Evolutionary conservation across 2,329 filamentous ascomycete species (phyloP).

Genomic region (Chaetomiaceae sp.): DNA sequence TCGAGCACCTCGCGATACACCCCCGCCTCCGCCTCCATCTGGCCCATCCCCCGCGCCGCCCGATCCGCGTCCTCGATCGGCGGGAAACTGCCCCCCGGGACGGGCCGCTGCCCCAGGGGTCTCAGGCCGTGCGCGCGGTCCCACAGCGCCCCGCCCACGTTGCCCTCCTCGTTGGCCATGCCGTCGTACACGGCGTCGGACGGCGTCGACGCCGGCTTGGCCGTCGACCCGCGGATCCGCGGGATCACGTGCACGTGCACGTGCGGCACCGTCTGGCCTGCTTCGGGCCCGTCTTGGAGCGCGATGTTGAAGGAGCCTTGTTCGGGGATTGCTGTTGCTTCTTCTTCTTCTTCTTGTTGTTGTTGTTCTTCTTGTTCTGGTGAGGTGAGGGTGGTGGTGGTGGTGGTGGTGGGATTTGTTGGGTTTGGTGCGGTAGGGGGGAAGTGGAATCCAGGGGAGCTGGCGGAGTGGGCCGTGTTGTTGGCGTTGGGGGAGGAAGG

Average conservation of each 20-base stretch:
- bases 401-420: constrained; percentile 19
- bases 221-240: constrained; percentile 54
- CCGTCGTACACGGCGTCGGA: constrained; percentile 74
- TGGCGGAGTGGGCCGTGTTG: background rate
- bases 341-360: background rate
- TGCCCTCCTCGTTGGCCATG: constrained; percentile 80
- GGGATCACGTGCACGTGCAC: constrained; percentile 92
- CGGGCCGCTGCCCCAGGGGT: constrained; percentile 38
- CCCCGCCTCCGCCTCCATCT: constrained; percentile 76
- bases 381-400: constrained; percentile 44
- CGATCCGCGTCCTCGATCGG: constrained; percentile 68
- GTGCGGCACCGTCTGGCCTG: constrained; percentile 91
- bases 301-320: constrained; percentile 78
- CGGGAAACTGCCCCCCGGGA: constrained; percentile 57
- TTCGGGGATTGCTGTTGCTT: constrained; percentile 33
- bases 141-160: constrained; percentile 68
- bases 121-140: constrained; percentile 39
- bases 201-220: constrained; percentile 37
- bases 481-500: background rate
- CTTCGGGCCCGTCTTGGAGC: constrained; percentile 85
- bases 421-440: background rate
- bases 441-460: too few species aligned
- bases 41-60: constrained; percentile 61
- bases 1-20: constrained; percentile 53
- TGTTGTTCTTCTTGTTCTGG: background rate